Conservation (phyloP, 2,329 filamentous ascomycete species). For the Epichloe amarillans region DNA sequence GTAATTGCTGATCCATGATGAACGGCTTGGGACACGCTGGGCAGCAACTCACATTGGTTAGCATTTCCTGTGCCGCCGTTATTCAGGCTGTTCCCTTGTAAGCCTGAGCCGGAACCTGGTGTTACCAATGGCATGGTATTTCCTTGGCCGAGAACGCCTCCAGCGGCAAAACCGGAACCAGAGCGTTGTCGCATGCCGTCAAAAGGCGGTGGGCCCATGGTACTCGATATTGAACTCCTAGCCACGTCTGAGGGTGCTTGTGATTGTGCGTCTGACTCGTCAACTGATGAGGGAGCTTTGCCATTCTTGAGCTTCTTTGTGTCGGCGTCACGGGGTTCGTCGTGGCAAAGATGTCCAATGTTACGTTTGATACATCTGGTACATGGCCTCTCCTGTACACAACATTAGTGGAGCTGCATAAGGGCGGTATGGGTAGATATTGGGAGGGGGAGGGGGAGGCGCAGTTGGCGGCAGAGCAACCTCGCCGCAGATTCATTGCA, state of each 20-base stretch:
- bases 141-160: slow-evolving; percentile 32
- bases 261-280: slow-evolving; percentile 45
- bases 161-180: slow-evolving; percentile 28
- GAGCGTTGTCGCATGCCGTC: slow-evolving; percentile 22
- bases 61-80: slow-evolving; percentile 40
- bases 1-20: neutral
- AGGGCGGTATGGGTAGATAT: slow-evolving; percentile 2
- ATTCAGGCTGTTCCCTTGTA: slow-evolving; percentile 46
- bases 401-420: slow-evolving; percentile 14
- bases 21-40: slow-evolving; percentile 3
- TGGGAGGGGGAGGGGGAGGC: neutral
- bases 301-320: slow-evolving; percentile 63
- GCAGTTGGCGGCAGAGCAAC: neutral
- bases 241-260: slow-evolving; percentile 29
- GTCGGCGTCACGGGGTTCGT: slow-evolving; percentile 79
- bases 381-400: slow-evolving; percentile 74
- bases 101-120: slow-evolving; percentile 54
- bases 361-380: slow-evolving; percentile 96
- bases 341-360: slow-evolving; percentile 96
- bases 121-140: slow-evolving; percentile 56
- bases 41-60: slow-evolving; percentile 51
- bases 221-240: slow-evolving; percentile 41
- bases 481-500: neutral
- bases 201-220: slow-evolving; percentile 39
- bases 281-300: slow-evolving; percentile 30